Base-by-base conservation (phyloP, 2,329 filamentous ascomycete species). In the Lachnellula cervina region DNA sequence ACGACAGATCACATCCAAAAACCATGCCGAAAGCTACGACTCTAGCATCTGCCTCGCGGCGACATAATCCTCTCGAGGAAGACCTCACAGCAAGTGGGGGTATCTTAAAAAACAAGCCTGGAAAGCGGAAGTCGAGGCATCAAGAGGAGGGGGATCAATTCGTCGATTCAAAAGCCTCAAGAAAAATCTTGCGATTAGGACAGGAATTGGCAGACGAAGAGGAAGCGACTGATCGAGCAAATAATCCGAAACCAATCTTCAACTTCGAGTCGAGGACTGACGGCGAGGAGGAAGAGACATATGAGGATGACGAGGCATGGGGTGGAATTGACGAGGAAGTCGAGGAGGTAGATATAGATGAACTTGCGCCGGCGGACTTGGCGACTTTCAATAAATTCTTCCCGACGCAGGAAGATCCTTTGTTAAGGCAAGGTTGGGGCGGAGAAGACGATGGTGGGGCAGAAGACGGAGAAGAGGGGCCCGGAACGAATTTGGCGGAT, bases 341-440 rank as follows among this genome's bases (percentile, higher is more conserved):
- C 3, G 82, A 89, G 62, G 82, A 88, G 61, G 76, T 89, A 62
- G 93, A 44, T 44, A 23, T 44, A 5, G 42, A 44, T 21, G 42
- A 97, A 70, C 80, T 97, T 43, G 90, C 96, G 61, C 91, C 93
- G 2, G 84, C 88, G 58, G 94, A 99, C 63, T 79, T 96, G 59
- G 90, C 92, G 50, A 88, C 87, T 54, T 99, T 96, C 77, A 89
- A 93, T 72, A 91, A 88, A 67, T 97, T 97, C 70, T 82, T 97
- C 65, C 89, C 86, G 7, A 80, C 78, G 28, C 79, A 88, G 64
- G 86, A 90, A 59, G 69, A 69, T 62, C 58, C 63, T 16, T 61
- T 69, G 23, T 42, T 70, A 42, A 63, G 57, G 47, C 57, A 65
- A 43, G 66, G 68, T 13, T 71, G 67, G 67, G 67, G 63, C 32